Evolutionary conservation across 768 basidiomycete genomes (phyloP).

Genomic region (Pluteus cervinus): DNA sequence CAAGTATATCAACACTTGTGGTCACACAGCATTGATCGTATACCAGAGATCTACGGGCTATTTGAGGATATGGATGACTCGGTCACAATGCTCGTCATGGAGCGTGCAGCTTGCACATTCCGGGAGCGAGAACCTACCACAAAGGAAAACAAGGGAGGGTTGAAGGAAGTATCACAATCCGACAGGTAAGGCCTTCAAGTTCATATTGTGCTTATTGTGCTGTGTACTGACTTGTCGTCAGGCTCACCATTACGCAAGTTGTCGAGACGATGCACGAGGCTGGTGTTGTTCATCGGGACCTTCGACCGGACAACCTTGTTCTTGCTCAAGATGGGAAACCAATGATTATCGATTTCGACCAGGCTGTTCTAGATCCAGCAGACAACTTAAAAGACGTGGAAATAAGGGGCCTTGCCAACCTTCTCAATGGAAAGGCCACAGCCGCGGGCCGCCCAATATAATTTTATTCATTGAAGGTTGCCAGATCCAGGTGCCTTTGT

Average conservation of each 20-base stretch:
- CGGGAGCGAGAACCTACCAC: background rate
- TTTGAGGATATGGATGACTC: conserved; percentile 1
- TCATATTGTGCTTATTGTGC: too few relatives aligned
- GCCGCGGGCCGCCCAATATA: too few relatives aligned
- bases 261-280: conserved; percentile 2
- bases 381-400: too few relatives aligned
- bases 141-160: too few relatives aligned
- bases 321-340: background rate
- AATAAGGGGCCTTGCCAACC: too few relatives aligned
- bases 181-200: too few relatives aligned
- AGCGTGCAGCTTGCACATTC: background rate
- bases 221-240: too few relatives aligned
- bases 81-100: conserved; percentile 1
- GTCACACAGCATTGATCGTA: background rate
- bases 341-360: background rate
- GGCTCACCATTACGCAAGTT: background rate
- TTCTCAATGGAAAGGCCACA: too few relatives aligned
- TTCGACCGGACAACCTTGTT: conserved; percentile 3
- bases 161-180: too few relatives aligned
- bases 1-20: background rate
- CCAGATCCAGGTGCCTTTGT: too few relatives aligned
- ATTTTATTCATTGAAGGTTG: too few relatives aligned
- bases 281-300: background rate
- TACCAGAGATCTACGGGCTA: background rate
- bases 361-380: too few relatives aligned